Conservation (phyloP, 805 yeast species). For the Yarrowia hollandica region DNA sequence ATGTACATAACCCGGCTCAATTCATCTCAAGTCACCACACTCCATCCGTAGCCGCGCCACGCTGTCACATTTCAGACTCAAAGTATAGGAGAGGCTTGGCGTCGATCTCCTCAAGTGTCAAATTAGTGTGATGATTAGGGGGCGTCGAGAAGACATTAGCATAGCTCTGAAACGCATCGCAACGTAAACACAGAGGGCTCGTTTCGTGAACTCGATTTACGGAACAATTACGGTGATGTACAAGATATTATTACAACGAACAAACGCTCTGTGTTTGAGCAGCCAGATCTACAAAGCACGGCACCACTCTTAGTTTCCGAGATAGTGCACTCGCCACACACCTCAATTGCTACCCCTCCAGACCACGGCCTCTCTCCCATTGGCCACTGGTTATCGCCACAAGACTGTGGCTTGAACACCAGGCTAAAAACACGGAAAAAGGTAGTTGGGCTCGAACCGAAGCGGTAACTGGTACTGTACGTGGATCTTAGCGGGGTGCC, state of each 20-base stretch:
- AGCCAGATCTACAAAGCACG: slow-evolving; percentile 1
- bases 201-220: too few species aligned
- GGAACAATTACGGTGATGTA: too few species aligned
- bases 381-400: slow-evolving; percentile 16
- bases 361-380: background rate
- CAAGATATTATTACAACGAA: too few species aligned
- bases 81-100: background rate
- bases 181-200: too few species aligned
- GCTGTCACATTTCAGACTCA: too few species aligned
- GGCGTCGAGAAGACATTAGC: background rate
- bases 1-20: too few species aligned
- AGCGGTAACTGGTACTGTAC: too few species aligned
- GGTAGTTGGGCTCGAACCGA: too few species aligned
- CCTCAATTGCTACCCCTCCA: background rate
- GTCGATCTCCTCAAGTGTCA: background rate
- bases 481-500: background rate
- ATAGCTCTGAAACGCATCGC: background rate
- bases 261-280: too few species aligned
- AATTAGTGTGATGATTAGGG: too few species aligned
- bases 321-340: too few species aligned
- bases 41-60: background rate
- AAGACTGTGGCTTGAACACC: slow-evolving; percentile 4
- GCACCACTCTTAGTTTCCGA: background rate
- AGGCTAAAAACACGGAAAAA: background rate
- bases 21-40: background rate